Conservation (phyloP, 495 filamentous ascomycete species). For the Articulospora tetracladia region DNA sequence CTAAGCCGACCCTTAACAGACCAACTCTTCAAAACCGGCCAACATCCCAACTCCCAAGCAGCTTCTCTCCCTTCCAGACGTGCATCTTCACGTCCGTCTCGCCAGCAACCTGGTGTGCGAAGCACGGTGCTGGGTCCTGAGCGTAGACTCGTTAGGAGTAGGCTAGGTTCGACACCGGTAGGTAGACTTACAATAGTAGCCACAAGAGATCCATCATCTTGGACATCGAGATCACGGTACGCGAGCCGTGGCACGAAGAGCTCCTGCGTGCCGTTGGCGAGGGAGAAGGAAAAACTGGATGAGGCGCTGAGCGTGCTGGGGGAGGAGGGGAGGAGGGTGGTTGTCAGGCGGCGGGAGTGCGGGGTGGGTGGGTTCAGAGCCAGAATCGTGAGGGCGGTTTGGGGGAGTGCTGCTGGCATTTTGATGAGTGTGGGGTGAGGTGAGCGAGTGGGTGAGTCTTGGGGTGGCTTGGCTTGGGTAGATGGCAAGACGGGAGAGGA, state of each 20-base stretch:
- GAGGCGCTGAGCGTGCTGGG: neutral
- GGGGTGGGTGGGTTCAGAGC: neutral
- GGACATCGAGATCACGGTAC: conserved; percentile 3
- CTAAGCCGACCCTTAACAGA: too few relatives aligned
- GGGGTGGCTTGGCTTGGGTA: too few relatives aligned
- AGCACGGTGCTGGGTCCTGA: neutral
- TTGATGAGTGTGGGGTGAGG: too few relatives aligned
- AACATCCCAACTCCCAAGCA: conserved; percentile 2
- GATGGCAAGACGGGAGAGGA: too few relatives aligned
- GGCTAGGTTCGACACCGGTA: neutral
- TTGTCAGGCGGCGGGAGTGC: neutral
- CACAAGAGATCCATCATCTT: neutral
- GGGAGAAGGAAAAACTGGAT: neutral
- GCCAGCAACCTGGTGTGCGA: neutral
- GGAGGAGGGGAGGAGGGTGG: neutral
- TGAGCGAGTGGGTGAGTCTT: too few relatives aligned
- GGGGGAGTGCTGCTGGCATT: neutral
- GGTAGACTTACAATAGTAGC: neutral
- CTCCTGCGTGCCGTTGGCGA: neutral
- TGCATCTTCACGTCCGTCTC: neutral
- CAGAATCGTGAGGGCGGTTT: neutral
- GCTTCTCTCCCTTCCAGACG: conserved; percentile 9
- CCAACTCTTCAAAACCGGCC: too few relatives aligned
- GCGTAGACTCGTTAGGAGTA: too few relatives aligned
- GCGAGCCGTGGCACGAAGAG: conserved; percentile 2